These are phyloP conservation scores for Tuber borchii DNA, from an alignment of 495 filamentous ascomycete species.

Conservation along the genomic window DNA sequence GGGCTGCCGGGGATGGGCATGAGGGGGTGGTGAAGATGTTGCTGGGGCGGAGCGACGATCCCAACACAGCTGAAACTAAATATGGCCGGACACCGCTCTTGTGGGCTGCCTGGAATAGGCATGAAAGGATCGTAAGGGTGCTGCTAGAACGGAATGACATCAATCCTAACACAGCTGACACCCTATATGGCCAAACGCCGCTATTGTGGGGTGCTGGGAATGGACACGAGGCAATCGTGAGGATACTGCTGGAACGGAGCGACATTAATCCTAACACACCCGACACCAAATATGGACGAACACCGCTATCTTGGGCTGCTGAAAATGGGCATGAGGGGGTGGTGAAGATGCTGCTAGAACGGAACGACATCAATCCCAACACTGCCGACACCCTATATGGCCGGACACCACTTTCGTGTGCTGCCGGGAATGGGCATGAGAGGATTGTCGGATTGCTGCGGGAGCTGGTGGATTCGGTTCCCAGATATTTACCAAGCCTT, in stretches of 20 bases:
- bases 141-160: constrained; percentile 10
- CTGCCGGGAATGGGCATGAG: not conserved
- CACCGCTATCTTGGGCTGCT: constrained; percentile 42
- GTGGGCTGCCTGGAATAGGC: constrained; percentile 43
- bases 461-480: constrained; percentile 6
- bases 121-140: constrained; percentile 42
- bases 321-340: constrained; percentile 33
- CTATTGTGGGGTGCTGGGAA: constrained; percentile 8
- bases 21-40: constrained; percentile 39
- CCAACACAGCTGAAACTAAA: constrained; percentile 11
- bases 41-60: constrained; percentile 8
- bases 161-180: constrained; percentile 11
- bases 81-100: constrained; percentile 39
- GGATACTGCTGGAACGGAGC: not conserved
- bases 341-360: constrained; percentile 33
- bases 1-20: constrained; percentile 44
- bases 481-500: not conserved
- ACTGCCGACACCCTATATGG: no score
- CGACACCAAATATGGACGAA: not conserved
- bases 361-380: not conserved
- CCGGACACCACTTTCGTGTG: no score
- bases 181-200: constrained; percentile 28
- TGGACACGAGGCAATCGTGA: not conserved
- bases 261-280: not conserved
- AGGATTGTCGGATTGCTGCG: constrained; percentile 34